Conservation (phyloP, 2,329 filamentous ascomycete genomes). For the Alternaria dauci region DNA sequence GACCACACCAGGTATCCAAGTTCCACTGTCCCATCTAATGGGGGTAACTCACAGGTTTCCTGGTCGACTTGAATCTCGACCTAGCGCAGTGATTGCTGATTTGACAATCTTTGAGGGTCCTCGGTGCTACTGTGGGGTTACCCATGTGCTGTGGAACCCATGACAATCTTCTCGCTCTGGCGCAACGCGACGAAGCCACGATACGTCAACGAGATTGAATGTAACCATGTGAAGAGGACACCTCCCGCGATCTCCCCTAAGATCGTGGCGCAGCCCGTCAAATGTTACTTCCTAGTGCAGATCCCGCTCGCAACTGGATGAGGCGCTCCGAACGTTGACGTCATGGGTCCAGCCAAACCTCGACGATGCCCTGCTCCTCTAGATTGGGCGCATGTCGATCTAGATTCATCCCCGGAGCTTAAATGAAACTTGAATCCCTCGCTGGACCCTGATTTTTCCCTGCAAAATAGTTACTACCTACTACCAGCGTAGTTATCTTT, state of each 20-base stretch:
- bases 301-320: conserved; percentile 12
- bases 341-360: conserved; percentile 12
- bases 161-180: not conserved
- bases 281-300: conserved; percentile 6
- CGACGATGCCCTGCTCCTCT: conserved; percentile 13
- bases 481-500: not conserved
- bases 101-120: too few relatives aligned
- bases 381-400: conserved; percentile 5
- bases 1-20: too few relatives aligned
- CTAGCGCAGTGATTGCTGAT: too few relatives aligned
- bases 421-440: conserved; percentile 16
- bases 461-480: not conserved
- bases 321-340: conserved; percentile 11
- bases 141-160: not conserved
- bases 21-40: too few relatives aligned
- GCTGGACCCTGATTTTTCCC: conserved; percentile 17
- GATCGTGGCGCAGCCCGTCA: conserved; percentile 11
- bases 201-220: not conserved
- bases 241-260: conserved; percentile 3
- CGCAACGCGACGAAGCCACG: not conserved
- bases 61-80: too few relatives aligned
- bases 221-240: not conserved
- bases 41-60: too few relatives aligned
- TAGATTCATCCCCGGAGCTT: conserved; percentile 10
- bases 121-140: conserved; percentile 5